Evolutionary conservation across 2,329 filamentous ascomycete genomes (phyloP), one percentile per base, ranked within the genome.

Genomic region (Alternaria sp.): DNA sequence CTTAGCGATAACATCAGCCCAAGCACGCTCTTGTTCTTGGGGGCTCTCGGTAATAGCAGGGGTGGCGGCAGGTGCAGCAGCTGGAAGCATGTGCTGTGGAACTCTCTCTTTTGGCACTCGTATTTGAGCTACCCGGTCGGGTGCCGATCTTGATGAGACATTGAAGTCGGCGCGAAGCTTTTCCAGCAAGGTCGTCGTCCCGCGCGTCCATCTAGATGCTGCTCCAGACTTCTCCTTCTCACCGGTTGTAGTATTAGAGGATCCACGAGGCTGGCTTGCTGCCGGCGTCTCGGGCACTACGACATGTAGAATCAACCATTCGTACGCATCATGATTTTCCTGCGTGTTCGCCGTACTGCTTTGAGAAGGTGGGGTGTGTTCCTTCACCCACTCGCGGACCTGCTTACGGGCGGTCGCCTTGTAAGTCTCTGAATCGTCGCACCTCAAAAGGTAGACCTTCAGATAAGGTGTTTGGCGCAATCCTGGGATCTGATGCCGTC

Each of bases 341-440:
- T 94, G 90, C 20, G 88, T 90, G 73, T 85, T 92, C 20, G 82
- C 77, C 7, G 88, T 87, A 56, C 84, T 86, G 62, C 82, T 84
- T 61, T 87, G 83, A 15, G 77, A 76, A 2, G 88, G 84, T 0
- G 87, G 83, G 0, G 88, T 86, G 66, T 96, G 87, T 7, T 87
- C 84, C 79, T 96, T 96, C 73, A 98, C 88, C 96, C 96, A 99
- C 69, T 98, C 94, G 55, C 92, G 88, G 37, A 99, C 85, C 70
- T 92, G 88, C 73, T 92, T 89, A 55, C 94, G 87, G 7, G 92
- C 90, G 12, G 88, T 88, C 2, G 88, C 84, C 80, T 97, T 98
- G 85, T 99, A 99, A 9, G 89, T 89, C 51, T 99, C 96, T 74
- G 94, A 97, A 77, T 99, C 96, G 82, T 98, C 96, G 81, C 96